Conservation (phyloP, 208 protist species). For the Trypanosoma mega region DNA sequence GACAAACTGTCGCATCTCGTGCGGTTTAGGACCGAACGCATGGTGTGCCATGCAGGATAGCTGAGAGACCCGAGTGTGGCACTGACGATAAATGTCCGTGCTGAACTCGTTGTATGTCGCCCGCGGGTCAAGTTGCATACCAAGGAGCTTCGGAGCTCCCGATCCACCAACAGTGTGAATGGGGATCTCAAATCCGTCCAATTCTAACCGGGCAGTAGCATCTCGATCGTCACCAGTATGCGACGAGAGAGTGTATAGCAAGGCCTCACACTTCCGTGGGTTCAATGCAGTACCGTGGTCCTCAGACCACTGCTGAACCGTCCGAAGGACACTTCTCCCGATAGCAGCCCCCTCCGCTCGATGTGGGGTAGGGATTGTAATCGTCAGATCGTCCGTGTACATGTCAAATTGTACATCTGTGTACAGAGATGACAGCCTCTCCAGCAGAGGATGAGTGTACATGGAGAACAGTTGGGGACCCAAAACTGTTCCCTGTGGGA, state of each 20-base stretch:
- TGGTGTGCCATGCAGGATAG: not conserved
- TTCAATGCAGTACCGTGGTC: not conserved
- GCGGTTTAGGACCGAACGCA: not conserved
- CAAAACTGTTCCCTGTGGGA: conserved; percentile 1
- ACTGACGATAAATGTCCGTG: not conserved
- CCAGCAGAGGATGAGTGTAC: not conserved
- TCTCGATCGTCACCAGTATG: conserved; percentile 1
- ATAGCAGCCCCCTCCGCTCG: not conserved
- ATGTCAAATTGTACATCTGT: not conserved
- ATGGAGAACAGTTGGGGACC: conserved; percentile 7
- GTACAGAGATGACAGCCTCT: not conserved
- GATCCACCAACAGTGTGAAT: not conserved
- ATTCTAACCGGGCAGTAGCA: not conserved
- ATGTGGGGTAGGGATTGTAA: not conserved
- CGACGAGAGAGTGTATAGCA: conserved; percentile 1
- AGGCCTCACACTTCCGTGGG: conserved; percentile 4
- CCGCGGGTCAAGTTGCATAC: conserved; percentile 10
- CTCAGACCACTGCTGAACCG: not conserved
- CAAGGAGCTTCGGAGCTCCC: not conserved
- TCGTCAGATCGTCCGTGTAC: conserved; percentile 4
- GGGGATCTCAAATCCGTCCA: not conserved
- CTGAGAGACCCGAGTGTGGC: not conserved
- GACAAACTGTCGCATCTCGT: not conserved
- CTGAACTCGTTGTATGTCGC: not conserved
- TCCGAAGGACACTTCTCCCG: not conserved